These are phyloP conservation scores for Arthrocladium fulminans DNA, from an alignment of 2,329 filamentous ascomycete species.

Conservation along the genomic window DNA sequence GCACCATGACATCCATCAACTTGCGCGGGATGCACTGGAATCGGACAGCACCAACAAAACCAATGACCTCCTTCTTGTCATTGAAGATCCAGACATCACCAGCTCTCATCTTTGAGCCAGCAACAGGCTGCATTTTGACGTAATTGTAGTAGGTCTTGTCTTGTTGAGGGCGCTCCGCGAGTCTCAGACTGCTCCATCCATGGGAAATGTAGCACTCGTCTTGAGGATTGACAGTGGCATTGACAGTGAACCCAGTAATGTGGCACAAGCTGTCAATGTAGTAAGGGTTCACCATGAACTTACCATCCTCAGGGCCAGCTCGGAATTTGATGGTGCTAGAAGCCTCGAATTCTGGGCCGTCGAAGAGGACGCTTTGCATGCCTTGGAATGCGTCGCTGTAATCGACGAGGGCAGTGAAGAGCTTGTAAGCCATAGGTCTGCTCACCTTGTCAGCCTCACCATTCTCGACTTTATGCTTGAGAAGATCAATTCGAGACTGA, in stretches of 20 bases:
- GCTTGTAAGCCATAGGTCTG: slow-evolving; percentile 30
- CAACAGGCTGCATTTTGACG: slow-evolving; percentile 49
- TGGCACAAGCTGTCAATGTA: slow-evolving; percentile 33
- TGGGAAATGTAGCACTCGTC: slow-evolving; percentile 54
- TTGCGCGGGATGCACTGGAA: slow-evolving; percentile 36
- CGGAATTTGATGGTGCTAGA: slow-evolving; percentile 27
- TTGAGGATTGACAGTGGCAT: slow-evolving; percentile 45
- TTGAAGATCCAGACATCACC: slow-evolving; percentile 52
- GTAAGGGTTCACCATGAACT: slow-evolving; percentile 31
- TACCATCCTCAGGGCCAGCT: slow-evolving; percentile 23
- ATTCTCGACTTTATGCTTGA: slow-evolving; percentile 25
- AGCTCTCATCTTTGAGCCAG: slow-evolving; percentile 44
- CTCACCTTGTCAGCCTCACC: slow-evolving; percentile 26
- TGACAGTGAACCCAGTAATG: slow-evolving; percentile 30
- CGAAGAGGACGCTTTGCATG: slow-evolving; percentile 31
- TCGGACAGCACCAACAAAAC: slow-evolving; percentile 42
- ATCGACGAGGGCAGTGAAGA: slow-evolving; percentile 30
- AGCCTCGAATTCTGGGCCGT: slow-evolving; percentile 31
- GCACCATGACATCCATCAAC: slow-evolving; percentile 35
- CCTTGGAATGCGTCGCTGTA: slow-evolving; percentile 29
- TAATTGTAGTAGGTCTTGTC: slow-evolving; percentile 51
- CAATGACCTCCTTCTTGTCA: slow-evolving; percentile 50
- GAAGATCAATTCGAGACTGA: slow-evolving; percentile 26
- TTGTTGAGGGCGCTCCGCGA: slow-evolving; percentile 43
- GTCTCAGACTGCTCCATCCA: slow-evolving; percentile 53